Evolutionary conservation across 2,329 filamentous ascomycete species (phyloP).

Genomic region (Raffaelea arxii): DNA sequence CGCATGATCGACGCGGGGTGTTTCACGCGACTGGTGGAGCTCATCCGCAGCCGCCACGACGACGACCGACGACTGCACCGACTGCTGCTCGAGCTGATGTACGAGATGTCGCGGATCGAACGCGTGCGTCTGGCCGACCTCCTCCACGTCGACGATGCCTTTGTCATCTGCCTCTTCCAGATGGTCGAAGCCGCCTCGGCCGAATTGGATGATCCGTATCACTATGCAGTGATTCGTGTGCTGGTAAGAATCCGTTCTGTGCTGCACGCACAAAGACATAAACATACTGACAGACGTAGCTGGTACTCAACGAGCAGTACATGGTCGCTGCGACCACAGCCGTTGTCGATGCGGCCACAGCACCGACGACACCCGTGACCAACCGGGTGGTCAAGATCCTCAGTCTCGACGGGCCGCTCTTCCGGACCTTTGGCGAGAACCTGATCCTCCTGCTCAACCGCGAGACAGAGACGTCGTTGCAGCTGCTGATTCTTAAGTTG

Average conservation of each 20-base stretch:
- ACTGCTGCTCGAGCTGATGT: slow-evolving; percentile 76
- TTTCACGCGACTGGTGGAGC: slow-evolving; percentile 73
- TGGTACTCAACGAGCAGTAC: slow-evolving; percentile 96
- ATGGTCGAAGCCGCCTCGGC: slow-evolving; percentile 82
- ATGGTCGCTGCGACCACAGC: slow-evolving; percentile 65
- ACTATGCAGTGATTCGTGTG: slow-evolving; percentile 89
- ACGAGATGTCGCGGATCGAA: slow-evolving; percentile 94
- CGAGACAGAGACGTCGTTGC: slow-evolving; percentile 86
- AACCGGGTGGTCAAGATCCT: slow-evolving; percentile 92
- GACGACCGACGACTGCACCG: slow-evolving; percentile 66
- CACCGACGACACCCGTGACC: slow-evolving; percentile 50
- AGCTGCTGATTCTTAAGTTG: slow-evolving; percentile 92
- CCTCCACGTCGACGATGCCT: slow-evolving; percentile 65
- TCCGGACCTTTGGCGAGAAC: slow-evolving; percentile 95
- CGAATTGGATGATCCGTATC: slow-evolving; percentile 85
- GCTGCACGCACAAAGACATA: background rate
- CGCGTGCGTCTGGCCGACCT: slow-evolving; percentile 68
- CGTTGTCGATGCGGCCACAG: slow-evolving; percentile 28
- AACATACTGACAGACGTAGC: slow-evolving; percentile 33
- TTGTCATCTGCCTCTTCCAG: slow-evolving; percentile 73
- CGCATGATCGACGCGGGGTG: slow-evolving; percentile 80
- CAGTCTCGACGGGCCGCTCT: slow-evolving; percentile 67
- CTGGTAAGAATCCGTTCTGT: slow-evolving; percentile 47
- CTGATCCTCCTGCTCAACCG: slow-evolving; percentile 91
- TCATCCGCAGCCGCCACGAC: slow-evolving; percentile 59